These are phyloP conservation scores for Thelephora terrestris DNA, from an alignment of 1,284 basidiomycete genomes.

Conservation along the genomic window DNA sequence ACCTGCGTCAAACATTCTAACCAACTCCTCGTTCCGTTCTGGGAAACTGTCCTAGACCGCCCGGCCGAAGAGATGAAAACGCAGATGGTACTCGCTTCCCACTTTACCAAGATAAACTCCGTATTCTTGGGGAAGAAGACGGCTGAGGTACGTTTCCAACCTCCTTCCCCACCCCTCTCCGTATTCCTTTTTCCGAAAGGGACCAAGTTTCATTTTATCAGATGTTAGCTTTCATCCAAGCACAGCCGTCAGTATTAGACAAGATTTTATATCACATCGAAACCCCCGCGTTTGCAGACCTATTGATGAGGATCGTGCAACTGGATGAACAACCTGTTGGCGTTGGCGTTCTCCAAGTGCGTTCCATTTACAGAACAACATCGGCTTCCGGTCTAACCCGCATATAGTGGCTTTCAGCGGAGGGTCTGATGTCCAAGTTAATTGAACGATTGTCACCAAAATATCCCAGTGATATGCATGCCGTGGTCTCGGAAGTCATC, in stretches of 20 bases:
- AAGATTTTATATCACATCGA: slow-evolving; percentile 83
- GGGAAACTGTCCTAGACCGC: slow-evolving; percentile 84
- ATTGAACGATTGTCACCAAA: slow-evolving; percentile 79
- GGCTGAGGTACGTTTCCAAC: slow-evolving; percentile 57
- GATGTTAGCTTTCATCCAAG: slow-evolving; percentile 90
- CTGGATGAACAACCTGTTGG: slow-evolving; percentile 83
- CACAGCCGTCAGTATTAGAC: slow-evolving; percentile 75
- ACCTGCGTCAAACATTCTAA: slow-evolving; percentile 71
- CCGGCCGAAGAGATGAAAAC: slow-evolving; percentile 72
- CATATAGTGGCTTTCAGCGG: slow-evolving; percentile 75
- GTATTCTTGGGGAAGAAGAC: slow-evolving; percentile 84
- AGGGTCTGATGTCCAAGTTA: slow-evolving; percentile 77
- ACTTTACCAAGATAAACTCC: slow-evolving; percentile 85
- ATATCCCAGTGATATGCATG: slow-evolving; percentile 73
- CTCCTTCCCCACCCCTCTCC: slow-evolving; percentile 10
- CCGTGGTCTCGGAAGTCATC: slow-evolving; percentile 84
- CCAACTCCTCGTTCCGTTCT: slow-evolving; percentile 75
- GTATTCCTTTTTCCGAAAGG: slow-evolving; percentile 16
- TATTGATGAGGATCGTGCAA: slow-evolving; percentile 88
- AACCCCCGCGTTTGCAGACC: slow-evolving; percentile 85
- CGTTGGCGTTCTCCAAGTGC: slow-evolving; percentile 77
- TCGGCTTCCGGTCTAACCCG: slow-evolving; percentile 24
- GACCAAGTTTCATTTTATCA: slow-evolving; percentile 29
- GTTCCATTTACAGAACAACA: slow-evolving; percentile 26
- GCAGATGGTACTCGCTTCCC: slow-evolving; percentile 66